phyloP scores from a whole-genome alignment of 176 grass and related monocot genomes.

The Puccinellia tenuiflora region DNA sequence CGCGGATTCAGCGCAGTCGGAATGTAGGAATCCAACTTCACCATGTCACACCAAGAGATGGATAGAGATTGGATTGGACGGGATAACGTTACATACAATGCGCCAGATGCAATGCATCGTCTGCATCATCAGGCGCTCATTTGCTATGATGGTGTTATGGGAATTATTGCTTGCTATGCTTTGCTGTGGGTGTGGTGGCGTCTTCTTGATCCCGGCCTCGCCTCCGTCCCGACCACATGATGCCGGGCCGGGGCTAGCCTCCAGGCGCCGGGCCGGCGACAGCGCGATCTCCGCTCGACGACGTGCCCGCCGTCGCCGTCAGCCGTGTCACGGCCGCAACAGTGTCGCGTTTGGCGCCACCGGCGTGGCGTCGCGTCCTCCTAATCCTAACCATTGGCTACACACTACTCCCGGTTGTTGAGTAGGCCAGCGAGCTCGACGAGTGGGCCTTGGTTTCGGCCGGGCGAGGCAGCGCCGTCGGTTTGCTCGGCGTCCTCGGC shows the following conservation, averaged over 20 bases:
- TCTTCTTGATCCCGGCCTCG: not conserved
- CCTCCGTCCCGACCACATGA: not conserved
- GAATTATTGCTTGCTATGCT: constrained; percentile 2
- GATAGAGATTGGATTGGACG: not conserved
- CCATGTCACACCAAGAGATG: not conserved
- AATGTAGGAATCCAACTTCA: not conserved
- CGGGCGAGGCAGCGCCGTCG: not conserved
- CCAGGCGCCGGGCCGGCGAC: not conserved
- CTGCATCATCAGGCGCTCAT: not conserved
- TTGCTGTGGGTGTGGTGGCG: not conserved
- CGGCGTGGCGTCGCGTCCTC: too few relatives aligned
- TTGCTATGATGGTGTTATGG: not conserved
- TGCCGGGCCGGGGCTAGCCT: not conserved
- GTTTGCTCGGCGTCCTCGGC: constrained; percentile 2
- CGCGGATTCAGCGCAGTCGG: not conserved
- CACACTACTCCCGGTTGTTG: not conserved
- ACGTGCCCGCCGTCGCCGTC: not conserved
- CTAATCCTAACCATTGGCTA: not conserved
- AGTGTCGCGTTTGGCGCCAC: not conserved
- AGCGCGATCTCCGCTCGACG: not conserved
- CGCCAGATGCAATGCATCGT: not conserved
- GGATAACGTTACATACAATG: not conserved
- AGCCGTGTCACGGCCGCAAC: not conserved
- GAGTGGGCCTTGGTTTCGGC: not conserved
- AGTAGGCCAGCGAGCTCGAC: constrained; percentile 35